Conservation (phyloP, 495 filamentous ascomycete genomes). For the Talaromyces stipitatus region DNA sequence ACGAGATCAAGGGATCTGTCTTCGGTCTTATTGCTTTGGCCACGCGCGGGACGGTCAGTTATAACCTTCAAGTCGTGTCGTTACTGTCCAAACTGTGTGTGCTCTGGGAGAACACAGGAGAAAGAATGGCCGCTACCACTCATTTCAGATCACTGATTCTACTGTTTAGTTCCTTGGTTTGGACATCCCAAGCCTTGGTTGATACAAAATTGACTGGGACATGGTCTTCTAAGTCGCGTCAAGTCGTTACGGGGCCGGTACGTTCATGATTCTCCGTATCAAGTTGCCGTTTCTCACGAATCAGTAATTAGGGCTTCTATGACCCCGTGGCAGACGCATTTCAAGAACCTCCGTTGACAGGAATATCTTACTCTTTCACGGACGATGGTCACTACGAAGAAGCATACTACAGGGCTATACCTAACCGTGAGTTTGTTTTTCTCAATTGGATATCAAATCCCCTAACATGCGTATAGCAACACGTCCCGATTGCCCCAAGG, state of each 20-base stretch:
- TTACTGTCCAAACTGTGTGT: too few relatives aligned
- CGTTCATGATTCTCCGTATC: conserved; percentile 14
- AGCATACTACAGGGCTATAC: conserved; percentile 63
- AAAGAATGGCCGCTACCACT: not conserved
- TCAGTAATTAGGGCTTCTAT: conserved; percentile 56
- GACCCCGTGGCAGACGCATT: conserved; percentile 61
- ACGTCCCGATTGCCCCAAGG: conserved; percentile 56
- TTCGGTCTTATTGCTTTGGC: too few relatives aligned
- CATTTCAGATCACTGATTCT: conserved; percentile 7
- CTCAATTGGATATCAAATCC: not conserved
- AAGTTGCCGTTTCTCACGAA: conserved; percentile 5
- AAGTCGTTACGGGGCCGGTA: conserved; percentile 70
- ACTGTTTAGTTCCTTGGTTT: conserved; percentile 20
- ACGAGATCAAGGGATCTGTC: not conserved
- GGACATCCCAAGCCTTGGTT: not conserved
- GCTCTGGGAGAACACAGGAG: not conserved
- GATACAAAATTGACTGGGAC: conserved; percentile 50
- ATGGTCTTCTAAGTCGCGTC: conserved; percentile 69
- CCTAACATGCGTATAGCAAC: conserved; percentile 33
- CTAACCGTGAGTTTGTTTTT: conserved; percentile 55
- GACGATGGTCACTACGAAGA: conserved; percentile 64
- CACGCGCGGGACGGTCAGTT: not conserved
- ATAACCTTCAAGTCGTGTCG: not conserved
- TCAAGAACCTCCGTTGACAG: conserved; percentile 61
- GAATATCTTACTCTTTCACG: conserved; percentile 79